Percentiles rank a stretch among this genome's conserved stretches.
These are phyloP conservation scores for Ilyonectria robusta DNA, from an alignment of 2,329 filamentous ascomycete species.

Conservation along the genomic window DNA sequence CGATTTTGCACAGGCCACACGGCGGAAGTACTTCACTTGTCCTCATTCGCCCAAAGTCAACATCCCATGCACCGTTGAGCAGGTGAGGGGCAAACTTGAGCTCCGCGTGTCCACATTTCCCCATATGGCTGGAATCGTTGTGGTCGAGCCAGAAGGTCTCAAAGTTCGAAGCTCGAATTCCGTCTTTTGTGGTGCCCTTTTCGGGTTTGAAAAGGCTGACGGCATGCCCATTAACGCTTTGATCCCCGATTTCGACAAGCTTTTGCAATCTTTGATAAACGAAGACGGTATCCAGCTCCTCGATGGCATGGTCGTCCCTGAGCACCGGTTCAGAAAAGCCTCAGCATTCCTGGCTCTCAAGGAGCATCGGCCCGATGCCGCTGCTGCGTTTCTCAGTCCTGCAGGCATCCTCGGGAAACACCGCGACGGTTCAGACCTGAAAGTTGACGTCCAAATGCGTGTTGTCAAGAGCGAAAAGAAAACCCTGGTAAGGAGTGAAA, in stretches of 20 bases:
- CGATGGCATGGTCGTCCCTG: constrained; percentile 96
- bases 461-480: constrained; percentile 91
- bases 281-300: constrained; percentile 87
- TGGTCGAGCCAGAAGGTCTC: constrained; percentile 84
- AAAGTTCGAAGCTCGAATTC: constrained; percentile 93
- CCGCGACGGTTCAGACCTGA: constrained; percentile 91
- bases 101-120: constrained; percentile 94
- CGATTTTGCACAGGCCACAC: constrained; percentile 82
- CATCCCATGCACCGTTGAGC: constrained; percentile 87
- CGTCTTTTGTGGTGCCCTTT: constrained; percentile 92
- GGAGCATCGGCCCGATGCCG: constrained; percentile 84
- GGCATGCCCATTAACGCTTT: constrained; percentile 84
- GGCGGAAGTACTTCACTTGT: constrained; percentile 86
- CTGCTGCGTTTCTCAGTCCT: constrained; percentile 84
- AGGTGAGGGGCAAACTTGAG: constrained; percentile 76
- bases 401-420: constrained; percentile 89
- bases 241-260: constrained; percentile 88
- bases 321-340: constrained; percentile 94
- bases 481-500: constrained; percentile 71
- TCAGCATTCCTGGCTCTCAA: constrained; percentile 86
- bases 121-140: constrained; percentile 96
- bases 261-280: constrained; percentile 84
- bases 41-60: constrained; percentile 82
- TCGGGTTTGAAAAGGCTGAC: constrained; percentile 88
- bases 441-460: constrained; percentile 96